Base-by-base conservation (phyloP, 1,139 yeast species). In the Meyerozyma smithsonii region DNA sequence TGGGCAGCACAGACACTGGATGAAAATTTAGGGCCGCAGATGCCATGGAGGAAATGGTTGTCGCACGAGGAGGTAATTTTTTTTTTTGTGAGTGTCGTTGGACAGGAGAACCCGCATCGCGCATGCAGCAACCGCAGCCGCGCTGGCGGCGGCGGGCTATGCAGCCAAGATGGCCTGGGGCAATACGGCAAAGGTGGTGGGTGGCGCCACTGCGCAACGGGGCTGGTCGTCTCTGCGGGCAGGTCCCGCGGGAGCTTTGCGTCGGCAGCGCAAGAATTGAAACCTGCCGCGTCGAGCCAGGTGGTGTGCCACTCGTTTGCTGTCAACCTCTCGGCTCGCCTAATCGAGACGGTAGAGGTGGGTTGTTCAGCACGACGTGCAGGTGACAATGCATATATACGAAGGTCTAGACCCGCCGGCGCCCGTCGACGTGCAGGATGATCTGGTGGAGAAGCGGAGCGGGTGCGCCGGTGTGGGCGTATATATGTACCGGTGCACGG, bases 371-470 rank as follows among this genome's bases (percentile, higher is more conserved):
- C 34, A 30, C 20, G 21, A 16, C 34, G 5, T 30, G 21, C 34
- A 30, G 8, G 34, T 17, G 21, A 30, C 34, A n/a, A 30, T 18
- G 34, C 34, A 21, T 30, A 11, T 30, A 11, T 30, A 30, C 34
- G 34, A 30, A 11, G 34, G 34, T 30, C 34, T 30, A 30, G 34
- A 30, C 34, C 34, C 15, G 10, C 34, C n/a, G n/a, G n/a, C n/a
- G n/a, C n/a, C n/a, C n/a, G n/a, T n/a, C n/a, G n/a, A n/a, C n/a
- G n/a, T n/a, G n/a, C n/a, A n/a, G n/a, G n/a, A n/a, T n/a, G n/a
- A n/a, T n/a, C n/a, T n/a, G n/a, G n/a, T n/a, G n/a, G n/a, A n/a
- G n/a, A n/a, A n/a, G n/a, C n/a, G n/a, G n/a, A n/a, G n/a, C n/a
- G n/a, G n/a, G n/a, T n/a, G n/a, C n/a, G n/a, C n/a, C n/a, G n/a